Evolutionary conservation across 495 filamentous ascomycete species (phyloP), one percentile per base, ranked within the genome.

Genomic region (Aspergillus haitiensis): DNA sequence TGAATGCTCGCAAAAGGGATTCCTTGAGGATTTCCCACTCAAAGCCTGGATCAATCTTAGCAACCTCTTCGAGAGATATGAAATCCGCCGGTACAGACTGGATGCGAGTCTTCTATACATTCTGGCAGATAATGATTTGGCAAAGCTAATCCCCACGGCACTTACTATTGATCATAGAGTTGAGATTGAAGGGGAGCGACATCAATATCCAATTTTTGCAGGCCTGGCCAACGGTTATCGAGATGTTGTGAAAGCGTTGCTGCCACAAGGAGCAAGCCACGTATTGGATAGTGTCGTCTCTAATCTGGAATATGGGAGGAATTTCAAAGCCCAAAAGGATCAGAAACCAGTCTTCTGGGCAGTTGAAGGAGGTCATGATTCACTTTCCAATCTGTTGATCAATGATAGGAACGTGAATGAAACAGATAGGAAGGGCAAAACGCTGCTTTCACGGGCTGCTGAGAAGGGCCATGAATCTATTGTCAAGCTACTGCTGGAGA

Each of bases 21-120:
- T 81, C 47, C 35, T 84, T 1, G 18, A 64, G 13, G n/a, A n/a
- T n/a, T 78, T 82, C 56, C 56, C 61, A 18, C 44, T 70, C 46
- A 10, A 7, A 31, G 33, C 34, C 0, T 84, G 80, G 81, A 72
- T 76, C 36, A 6, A 48, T 0, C 34, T 70, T 21, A 61, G 72
- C 46, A 81, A 82, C 64, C 1, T 74, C 37, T 63, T 77, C 35
- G 70, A 79, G 35, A 68, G 57, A 48, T 62, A 59, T 42, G 42
- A 64, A 8, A 61, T 60, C 7, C 72, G 72, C 18, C 71, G 63
- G 36, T 70, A 80, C 60, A 75, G 59, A 7, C 21, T 44, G 3
- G 58, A 53, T 50, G 72, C 66, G 31, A 79, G 67, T 59, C 50
- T 79, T 1, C 60, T 76, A n/a, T 82, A 83, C 37, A 74, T 85